Evolutionary conservation across 805 yeast genomes (phyloP).

Genomic region (Yarrowia osloensis): DNA sequence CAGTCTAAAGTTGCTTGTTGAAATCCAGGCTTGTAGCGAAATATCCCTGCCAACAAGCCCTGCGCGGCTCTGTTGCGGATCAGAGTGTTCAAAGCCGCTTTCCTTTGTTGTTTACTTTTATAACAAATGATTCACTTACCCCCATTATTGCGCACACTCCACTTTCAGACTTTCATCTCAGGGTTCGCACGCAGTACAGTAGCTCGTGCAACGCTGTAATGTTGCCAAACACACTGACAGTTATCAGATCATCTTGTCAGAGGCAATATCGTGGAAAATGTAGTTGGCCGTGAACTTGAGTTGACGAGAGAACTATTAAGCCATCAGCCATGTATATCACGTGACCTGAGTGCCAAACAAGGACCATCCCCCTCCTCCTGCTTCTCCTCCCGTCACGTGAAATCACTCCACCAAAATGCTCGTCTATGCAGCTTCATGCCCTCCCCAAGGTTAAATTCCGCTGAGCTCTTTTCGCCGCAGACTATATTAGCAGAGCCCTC

Average conservation of each 20-base stretch:
- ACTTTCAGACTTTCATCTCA: background rate
- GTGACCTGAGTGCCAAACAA: no score
- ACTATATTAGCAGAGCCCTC: background rate
- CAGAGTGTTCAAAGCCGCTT: no score
- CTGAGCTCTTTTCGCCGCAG: conserved; percentile 26
- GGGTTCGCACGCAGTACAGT: no score
- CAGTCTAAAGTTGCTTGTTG: background rate
- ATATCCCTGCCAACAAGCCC: background rate
- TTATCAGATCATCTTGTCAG: background rate
- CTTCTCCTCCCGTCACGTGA: conserved; percentile 16
- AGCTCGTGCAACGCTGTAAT: no score
- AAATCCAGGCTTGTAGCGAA: background rate
- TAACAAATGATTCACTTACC: no score
- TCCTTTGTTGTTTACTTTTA: background rate
- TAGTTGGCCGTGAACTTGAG: no score
- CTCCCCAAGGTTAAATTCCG: background rate
- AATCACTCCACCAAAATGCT: conserved; percentile 13
- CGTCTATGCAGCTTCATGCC: conserved; percentile 17
- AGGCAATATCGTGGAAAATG: no score
- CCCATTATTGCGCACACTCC: no score
- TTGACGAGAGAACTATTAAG: no score
- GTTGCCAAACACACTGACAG: background rate
- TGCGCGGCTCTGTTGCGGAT: no score
- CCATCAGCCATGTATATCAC: background rate
- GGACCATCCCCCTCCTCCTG: no score